A percentile compares a stretch with the other conserved stretches of the same genome.
Evolutionary conservation across 2,329 filamentous ascomycete genomes (phyloP).

Genomic region (Fusarium acutatum): DNA sequence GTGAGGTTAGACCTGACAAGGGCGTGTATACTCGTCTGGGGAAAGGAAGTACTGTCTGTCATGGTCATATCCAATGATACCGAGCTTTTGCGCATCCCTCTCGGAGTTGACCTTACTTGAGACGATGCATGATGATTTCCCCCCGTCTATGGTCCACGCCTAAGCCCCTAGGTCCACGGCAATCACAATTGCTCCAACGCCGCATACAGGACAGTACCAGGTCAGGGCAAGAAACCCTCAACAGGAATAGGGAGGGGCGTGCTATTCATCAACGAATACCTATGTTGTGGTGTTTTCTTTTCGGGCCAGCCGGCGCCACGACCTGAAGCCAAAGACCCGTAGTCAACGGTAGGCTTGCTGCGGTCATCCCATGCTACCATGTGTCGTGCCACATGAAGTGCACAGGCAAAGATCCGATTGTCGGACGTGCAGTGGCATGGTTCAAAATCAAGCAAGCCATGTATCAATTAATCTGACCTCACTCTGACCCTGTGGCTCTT

Average conservation of each 20-base stretch:
- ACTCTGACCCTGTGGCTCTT: not conserved
- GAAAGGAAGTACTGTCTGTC: slow-evolving; percentile 26
- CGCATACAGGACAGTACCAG: not conserved
- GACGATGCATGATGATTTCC: slow-evolving; percentile 31
- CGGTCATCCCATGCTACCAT: slow-evolving; percentile 34
- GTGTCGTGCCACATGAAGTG: slow-evolving; percentile 38
- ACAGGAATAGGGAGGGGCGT: slow-evolving; percentile 10
- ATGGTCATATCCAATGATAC: slow-evolving; percentile 25
- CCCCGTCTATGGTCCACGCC: slow-evolving; percentile 17
- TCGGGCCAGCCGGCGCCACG: slow-evolving; percentile 30
- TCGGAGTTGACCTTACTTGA: slow-evolving; percentile 26
- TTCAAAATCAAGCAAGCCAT: slow-evolving; percentile 21
- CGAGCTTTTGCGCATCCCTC: slow-evolving; percentile 16
- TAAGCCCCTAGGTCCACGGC: slow-evolving; percentile 26
- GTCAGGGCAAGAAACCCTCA: slow-evolving; percentile 21
- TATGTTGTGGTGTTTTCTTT: slow-evolving; percentile 4
- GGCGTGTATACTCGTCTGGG: slow-evolving; percentile 36
- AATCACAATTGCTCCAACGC: slow-evolving; percentile 26
- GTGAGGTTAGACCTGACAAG: slow-evolving; percentile 38
- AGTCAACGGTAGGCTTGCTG: slow-evolving; percentile 30
- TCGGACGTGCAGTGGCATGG: slow-evolving; percentile 11
- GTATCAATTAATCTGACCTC: slow-evolving; percentile 7
- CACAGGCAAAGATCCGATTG: slow-evolving; percentile 28
- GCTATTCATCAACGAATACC: slow-evolving; percentile 1
- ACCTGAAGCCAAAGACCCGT: slow-evolving; percentile 32